Conservation (phyloP, 192 early-diverging fungal species). For the Linnemannia exigua region DNA sequence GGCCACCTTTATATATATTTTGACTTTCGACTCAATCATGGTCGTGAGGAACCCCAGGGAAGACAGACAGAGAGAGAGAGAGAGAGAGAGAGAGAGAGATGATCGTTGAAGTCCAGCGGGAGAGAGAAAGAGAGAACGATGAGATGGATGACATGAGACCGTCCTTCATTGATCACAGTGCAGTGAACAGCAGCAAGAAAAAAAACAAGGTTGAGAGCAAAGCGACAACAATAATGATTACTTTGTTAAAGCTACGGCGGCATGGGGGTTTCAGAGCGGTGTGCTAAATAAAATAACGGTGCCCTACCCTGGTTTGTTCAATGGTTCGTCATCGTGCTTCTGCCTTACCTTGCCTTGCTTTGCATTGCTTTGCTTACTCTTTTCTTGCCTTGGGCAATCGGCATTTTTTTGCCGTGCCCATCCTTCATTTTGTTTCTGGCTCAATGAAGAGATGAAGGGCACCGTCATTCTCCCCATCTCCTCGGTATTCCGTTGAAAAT, state of each 20-base stretch:
- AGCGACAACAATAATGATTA: not conserved
- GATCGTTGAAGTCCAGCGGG: not conserved
- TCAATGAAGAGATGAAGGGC: too few relatives aligned
- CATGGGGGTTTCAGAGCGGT: conserved; percentile 3
- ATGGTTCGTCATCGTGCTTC: not conserved
- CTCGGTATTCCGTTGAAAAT: not conserved
- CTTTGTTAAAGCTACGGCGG: not conserved
- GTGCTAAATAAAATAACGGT: conserved; percentile 1
- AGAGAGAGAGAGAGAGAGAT: not conserved
- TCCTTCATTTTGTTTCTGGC: too few relatives aligned
- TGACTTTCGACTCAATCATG: not conserved
- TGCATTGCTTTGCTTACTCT: too few relatives aligned
- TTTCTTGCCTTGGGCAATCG: not conserved
- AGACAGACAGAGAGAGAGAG: not conserved
- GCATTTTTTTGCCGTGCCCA: not conserved
- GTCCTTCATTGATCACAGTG: not conserved
- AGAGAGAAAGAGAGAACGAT: too few relatives aligned
- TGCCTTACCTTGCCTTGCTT: too few relatives aligned
- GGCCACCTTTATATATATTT: not conserved
- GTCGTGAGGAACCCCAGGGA: not conserved
- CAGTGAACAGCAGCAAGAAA: not conserved
- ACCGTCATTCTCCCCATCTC: too few relatives aligned
- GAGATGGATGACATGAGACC: not conserved
- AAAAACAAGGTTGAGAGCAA: conserved; percentile 1
- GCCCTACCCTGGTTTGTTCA: not conserved